A percentile compares a stretch with the other conserved stretches of the same genome.
Conservation (phyloP, 2,329 filamentous ascomycete species). For the Talaromyces sp. region DNA sequence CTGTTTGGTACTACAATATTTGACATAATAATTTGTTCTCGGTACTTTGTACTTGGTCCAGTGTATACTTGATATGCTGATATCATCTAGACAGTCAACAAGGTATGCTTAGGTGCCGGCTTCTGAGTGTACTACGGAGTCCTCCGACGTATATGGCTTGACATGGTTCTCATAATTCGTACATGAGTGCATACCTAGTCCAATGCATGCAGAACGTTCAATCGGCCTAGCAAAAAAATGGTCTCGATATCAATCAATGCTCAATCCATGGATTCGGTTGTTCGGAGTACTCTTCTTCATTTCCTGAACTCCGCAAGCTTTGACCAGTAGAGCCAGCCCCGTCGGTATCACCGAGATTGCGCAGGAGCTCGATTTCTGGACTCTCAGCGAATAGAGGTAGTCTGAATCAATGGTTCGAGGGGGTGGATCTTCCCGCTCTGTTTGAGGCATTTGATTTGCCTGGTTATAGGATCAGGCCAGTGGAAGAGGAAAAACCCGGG, state of each 20-base stretch:
- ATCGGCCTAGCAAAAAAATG: too few relatives aligned
- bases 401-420: not conserved
- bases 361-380: not conserved
- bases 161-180: not conserved
- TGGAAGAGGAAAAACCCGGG: not conserved
- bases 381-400: not conserved
- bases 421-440: not conserved
- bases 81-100: not conserved
- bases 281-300: not conserved
- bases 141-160: not conserved
- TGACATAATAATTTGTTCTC: not conserved
- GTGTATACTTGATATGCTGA: not conserved
- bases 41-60: not conserved
- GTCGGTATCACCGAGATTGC: constrained; percentile 2
- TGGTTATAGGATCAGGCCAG: not conserved
- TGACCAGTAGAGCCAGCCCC: not conserved
- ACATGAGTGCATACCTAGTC: not conserved
- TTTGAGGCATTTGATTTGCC: not conserved
- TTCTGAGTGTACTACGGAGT: not conserved
- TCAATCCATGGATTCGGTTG: not conserved
- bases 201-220: not conserved
- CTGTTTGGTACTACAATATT: not conserved
- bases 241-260: not conserved
- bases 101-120: not conserved
- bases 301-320: not conserved